A percentile compares a stretch with the other conserved stretches of the same genome.
Evolutionary conservation across 2,329 filamentous ascomycete genomes (phyloP).

Genomic region (Phialophora expanda): DNA sequence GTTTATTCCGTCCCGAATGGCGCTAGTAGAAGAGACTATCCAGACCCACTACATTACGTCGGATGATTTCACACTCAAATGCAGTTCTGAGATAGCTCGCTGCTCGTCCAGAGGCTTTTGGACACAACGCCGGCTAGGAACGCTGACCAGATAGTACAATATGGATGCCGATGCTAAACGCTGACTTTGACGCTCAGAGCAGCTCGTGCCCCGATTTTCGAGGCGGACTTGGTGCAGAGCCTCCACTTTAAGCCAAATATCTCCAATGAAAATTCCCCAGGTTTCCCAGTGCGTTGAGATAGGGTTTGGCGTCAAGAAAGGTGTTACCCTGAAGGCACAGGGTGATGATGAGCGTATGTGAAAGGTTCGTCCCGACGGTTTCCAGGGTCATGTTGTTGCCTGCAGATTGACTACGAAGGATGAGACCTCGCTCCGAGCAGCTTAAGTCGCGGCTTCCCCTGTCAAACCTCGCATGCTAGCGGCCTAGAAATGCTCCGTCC

Average conservation of each 20-base stretch:
- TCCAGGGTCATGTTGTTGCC: neutral
- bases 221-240: no score
- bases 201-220: no score
- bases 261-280: slow-evolving; percentile 28
- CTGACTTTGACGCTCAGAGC: no score
- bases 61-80: no score
- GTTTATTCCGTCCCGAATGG: no score
- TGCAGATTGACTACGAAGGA: neutral
- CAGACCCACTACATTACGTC: no score
- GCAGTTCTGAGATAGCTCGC: no score
- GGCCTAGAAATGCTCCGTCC: slow-evolving; percentile 29
- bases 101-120: no score
- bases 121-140: no score
- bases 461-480: slow-evolving; percentile 7
- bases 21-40: no score
- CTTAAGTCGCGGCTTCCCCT: neutral
- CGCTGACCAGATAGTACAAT: no score
- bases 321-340: neutral
- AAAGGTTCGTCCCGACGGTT: neutral
- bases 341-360: neutral
- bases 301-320: neutral
- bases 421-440: neutral
- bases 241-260: slow-evolving; percentile 27
- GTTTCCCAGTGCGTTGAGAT: slow-evolving; percentile 23
- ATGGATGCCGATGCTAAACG: no score